Evolutionary conservation across 2,329 filamentous ascomycete genomes (phyloP), one percentile per base, ranked within the genome.

Genomic region (Corniculantispora saksenae): DNA sequence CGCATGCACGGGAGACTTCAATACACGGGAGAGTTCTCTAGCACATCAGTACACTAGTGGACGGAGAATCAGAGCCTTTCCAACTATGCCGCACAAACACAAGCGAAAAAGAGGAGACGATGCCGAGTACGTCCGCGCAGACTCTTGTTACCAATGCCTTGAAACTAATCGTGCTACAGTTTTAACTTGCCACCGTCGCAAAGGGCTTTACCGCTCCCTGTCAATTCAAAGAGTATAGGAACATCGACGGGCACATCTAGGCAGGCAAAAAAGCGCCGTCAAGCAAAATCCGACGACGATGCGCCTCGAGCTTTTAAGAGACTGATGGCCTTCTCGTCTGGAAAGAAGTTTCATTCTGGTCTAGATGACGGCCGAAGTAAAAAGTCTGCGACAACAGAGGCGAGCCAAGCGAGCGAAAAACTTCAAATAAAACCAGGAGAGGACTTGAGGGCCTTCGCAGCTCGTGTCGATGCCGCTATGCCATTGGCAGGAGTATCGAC

Each of bases 271-370:
- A 82, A 77, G 74, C 68, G 74, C 65, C 67, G 72, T 58, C 83
- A 84, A 80, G 79, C 79, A 66, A 89, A 66, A 59, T 77, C 75
- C 35, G 81, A 85, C 47, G 89, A 97, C 75, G 95, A 98, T 78
- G 94, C 91, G 1, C 95, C 95, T 0, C 91, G 92, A 70, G 92
- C 91, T 1, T 99, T 99, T 77, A 87, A 87, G 67, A 89, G 93
- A 15, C 80, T 98, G 67, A 95, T 98, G 91, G 88, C 91, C 40
- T 86, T 89, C 69, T 86, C 89, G 48, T 78, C 81, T 19, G 77
- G 86, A n/a, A 89, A 87, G 72, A 85, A 83, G 66, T 76, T 84
- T 12, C 83, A 84, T 6, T 86, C 84, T 12, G 89, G 90, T 8
- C 81, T 96, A 10, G 90, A 97, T 73, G 86, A 95, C 68, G 91